Percentiles rank a stretch among this genome's conserved stretches.
Conservation (phyloP, 495 filamentous ascomycete species). For the Annulohypoxylon nitens region DNA sequence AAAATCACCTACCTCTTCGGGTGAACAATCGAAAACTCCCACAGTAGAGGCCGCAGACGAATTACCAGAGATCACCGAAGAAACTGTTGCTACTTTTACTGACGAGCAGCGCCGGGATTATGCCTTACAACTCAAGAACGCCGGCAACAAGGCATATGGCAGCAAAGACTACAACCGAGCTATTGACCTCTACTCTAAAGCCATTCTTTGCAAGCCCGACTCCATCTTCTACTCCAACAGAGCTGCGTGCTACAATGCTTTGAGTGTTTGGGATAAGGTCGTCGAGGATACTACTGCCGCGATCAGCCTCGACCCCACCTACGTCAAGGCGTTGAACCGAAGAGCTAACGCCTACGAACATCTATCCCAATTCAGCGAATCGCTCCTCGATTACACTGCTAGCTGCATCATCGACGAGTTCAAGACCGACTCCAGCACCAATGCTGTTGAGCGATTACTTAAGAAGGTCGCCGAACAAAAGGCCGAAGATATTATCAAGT, state of each 20-base stretch:
- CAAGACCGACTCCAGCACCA: conserved; percentile 86
- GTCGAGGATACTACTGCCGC: conserved; percentile 97
- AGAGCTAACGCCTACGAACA: conserved; percentile 97
- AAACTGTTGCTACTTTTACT: conserved; percentile 75
- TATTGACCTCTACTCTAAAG: conserved; percentile 94
- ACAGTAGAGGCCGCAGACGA: conserved; percentile 78
- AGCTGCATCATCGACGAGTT: conserved; percentile 99
- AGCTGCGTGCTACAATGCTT: conserved; percentile 95
- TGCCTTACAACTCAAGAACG: conserved; percentile 90
- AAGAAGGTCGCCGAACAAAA: conserved; percentile 98
- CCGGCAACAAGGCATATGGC: conserved; percentile 96
- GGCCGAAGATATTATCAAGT: conserved; percentile 86
- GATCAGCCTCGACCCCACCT: conserved; percentile 90
- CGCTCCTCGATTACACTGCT: conserved; percentile 95
- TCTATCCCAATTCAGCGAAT: conserved; percentile 88
- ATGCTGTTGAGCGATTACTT: conserved; percentile 90
- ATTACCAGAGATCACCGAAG: conserved; percentile 87
- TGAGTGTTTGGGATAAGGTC: conserved; percentile 93
- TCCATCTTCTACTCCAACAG: conserved; percentile 99
- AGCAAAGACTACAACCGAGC: conserved; percentile 90
- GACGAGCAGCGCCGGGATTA: conserved; percentile 84
- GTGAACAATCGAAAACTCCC: conserved; percentile 61
- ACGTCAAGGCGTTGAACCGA: conserved; percentile 97
- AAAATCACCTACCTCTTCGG: conserved; percentile 53
- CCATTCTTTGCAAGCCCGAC: conserved; percentile 96